phyloP scores from a whole-genome alignment of 805 yeast species.

The Ogataea pignaliae region DNA sequence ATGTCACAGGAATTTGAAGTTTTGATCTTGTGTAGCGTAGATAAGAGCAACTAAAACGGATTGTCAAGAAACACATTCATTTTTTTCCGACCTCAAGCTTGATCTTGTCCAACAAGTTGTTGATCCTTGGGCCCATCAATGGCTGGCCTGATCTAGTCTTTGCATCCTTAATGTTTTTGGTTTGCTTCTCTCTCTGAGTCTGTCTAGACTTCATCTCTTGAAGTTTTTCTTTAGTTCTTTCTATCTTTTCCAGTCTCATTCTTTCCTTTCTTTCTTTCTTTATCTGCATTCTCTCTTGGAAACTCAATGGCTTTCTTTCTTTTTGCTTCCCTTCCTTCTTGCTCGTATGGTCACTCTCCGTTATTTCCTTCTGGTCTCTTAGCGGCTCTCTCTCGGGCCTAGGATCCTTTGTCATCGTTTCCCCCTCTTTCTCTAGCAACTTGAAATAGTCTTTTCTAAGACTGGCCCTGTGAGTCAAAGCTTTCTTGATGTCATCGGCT shows the following conservation, averaged over 20 bases:
- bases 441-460: constrained; percentile 79
- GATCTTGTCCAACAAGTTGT: constrained; percentile 71
- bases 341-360: background rate
- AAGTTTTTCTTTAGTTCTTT: constrained; percentile 31
- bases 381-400: constrained; percentile 13
- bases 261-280: constrained; percentile 45
- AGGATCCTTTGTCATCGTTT: constrained; percentile 14
- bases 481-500: constrained; percentile 65
- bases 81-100: constrained; percentile 36
- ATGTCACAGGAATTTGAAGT: background rate
- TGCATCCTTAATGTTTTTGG: constrained; percentile 36
- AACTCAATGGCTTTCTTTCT: constrained; percentile 34
- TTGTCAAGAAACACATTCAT: background rate
- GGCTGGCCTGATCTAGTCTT: constrained; percentile 83
- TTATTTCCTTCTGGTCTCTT: constrained; percentile 7
- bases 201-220: constrained; percentile 34
- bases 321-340: constrained; percentile 31
- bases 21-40: background rate
- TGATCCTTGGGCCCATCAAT: constrained; percentile 83
- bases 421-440: constrained; percentile 68
- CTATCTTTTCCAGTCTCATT: constrained; percentile 37
- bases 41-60: background rate
- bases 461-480: constrained; percentile 75
- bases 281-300: constrained; percentile 40
- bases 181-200: constrained; percentile 40